Percentiles rank a stretch among this genome's conserved stretches.
Evolutionary conservation across 768 basidiomycete genomes (phyloP).

Genomic region (Leccinum olivaceopallidum): DNA sequence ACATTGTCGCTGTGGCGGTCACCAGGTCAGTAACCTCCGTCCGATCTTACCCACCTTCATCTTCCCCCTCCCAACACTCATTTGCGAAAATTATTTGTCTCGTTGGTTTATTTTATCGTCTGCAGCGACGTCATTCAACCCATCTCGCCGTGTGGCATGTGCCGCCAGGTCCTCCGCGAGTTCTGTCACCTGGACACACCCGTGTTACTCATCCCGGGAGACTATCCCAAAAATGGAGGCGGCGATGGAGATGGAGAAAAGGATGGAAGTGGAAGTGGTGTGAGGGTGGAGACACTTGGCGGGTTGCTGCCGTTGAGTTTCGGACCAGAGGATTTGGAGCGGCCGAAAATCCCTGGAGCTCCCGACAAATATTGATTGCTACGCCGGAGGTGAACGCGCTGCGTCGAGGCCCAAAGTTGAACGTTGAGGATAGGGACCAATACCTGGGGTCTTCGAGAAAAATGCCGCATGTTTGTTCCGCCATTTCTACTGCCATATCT

Average conservation of each 20-base stretch:
- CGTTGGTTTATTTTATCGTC: background rate
- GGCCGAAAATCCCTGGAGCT: slow-evolving; percentile 34
- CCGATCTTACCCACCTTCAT: background rate
- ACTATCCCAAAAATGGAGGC: slow-evolving; percentile 47
- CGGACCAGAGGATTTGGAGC: slow-evolving; percentile 77
- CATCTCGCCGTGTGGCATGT: slow-evolving; percentile 90
- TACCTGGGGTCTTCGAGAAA: background rate
- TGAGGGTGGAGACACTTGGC: slow-evolving; percentile 64
- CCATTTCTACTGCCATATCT: too few relatives aligned
- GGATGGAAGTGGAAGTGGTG: slow-evolving; percentile 36
- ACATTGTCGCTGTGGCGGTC: slow-evolving; percentile 79
- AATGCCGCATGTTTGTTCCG: too few relatives aligned
- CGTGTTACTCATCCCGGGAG: slow-evolving; percentile 65
- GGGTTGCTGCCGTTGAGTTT: slow-evolving; percentile 84
- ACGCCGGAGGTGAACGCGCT: background rate
- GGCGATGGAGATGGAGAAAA: slow-evolving; percentile 23
- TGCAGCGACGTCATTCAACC: slow-evolving; percentile 63
- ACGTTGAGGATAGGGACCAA: too few relatives aligned
- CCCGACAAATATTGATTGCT: background rate
- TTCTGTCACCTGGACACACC: slow-evolving; percentile 79
- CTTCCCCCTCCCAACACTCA: background rate
- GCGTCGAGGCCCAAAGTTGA: background rate
- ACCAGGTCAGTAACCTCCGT: slow-evolving; percentile 55
- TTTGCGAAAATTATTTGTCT: background rate
- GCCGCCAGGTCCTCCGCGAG: slow-evolving; percentile 88